Evolutionary conservation across 2,329 filamentous ascomycete species (phyloP).

Genomic region (Eurotiales sp.): DNA sequence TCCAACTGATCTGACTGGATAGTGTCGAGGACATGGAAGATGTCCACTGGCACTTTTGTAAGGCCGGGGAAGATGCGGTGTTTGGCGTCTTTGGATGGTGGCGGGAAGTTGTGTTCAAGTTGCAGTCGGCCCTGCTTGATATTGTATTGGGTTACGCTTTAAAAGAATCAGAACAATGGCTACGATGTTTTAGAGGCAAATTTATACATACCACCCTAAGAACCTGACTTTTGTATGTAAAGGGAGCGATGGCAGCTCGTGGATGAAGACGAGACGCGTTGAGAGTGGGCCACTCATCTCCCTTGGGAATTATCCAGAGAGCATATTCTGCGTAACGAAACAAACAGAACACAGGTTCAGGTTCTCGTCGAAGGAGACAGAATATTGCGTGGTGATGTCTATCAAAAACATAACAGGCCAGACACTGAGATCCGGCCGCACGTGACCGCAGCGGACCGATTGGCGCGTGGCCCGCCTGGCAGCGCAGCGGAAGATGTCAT

Average conservation of each 20-base stretch:
- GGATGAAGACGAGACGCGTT: constrained; percentile 63
- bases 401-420: too few relatives aligned
- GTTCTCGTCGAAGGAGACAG: too few relatives aligned
- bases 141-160: constrained; percentile 58
- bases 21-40: constrained; percentile 65
- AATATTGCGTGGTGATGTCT: too few relatives aligned
- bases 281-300: constrained; percentile 56
- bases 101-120: constrained; percentile 63
- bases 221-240: constrained; percentile 80
- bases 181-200: not conserved
- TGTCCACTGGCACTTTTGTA: constrained; percentile 56
- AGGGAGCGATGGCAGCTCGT: constrained; percentile 51
- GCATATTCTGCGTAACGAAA: too few relatives aligned
- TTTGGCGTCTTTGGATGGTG: constrained; percentile 21
- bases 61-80: not conserved
- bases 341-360: too few relatives aligned
- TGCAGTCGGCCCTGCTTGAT: constrained; percentile 57
- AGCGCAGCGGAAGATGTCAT: constrained; percentile 16
- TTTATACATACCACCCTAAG: constrained; percentile 71
- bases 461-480: constrained; percentile 23
- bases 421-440: too few relatives aligned
- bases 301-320: too few relatives aligned
- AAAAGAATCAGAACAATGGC: constrained; percentile 17
- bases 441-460: constrained; percentile 30
- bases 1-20: constrained; percentile 62